A percentile compares a stretch with the other conserved stretches of the same genome.
Conservation (phyloP, 176 grass and related monocot species). For the Aegilops longissima region DNA sequence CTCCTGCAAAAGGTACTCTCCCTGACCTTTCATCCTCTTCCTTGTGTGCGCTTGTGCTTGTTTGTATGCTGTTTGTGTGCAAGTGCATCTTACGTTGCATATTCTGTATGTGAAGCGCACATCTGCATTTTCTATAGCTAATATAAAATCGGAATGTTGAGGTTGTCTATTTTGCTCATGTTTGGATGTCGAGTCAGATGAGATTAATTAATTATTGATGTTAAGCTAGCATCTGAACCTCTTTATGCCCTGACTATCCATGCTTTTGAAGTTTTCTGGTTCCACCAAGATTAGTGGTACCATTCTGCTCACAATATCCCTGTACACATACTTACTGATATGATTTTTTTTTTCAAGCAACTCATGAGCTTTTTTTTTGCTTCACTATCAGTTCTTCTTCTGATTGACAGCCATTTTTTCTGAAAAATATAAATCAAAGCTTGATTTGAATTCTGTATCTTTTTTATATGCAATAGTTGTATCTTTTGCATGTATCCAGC, state of each 20-base stretch:
- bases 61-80: constrained; percentile 1
- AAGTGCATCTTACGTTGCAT: background rate
- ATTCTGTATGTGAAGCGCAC: background rate
- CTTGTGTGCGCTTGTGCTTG: background rate
- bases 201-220: background rate
- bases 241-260: background rate
- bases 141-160: background rate
- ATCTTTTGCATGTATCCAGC: background rate
- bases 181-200: constrained; percentile 2
- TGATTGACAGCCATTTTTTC: background rate
- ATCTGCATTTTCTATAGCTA: background rate
- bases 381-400: constrained; percentile 12
- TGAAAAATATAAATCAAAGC: background rate
- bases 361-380: background rate
- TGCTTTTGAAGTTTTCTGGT: background rate
- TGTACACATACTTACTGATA: background rate
- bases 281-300: background rate
- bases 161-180: background rate
- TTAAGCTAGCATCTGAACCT: constrained; percentile 5
- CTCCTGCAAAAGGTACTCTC: constrained; percentile 74
- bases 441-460: constrained; percentile 17
- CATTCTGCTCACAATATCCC: background rate
- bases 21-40: background rate
- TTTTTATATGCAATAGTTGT: background rate
- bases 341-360: background rate